Conservation (phyloP, 1,284 basidiomycete species). For the Austroboletus olivaceoglutinosus region DNA sequence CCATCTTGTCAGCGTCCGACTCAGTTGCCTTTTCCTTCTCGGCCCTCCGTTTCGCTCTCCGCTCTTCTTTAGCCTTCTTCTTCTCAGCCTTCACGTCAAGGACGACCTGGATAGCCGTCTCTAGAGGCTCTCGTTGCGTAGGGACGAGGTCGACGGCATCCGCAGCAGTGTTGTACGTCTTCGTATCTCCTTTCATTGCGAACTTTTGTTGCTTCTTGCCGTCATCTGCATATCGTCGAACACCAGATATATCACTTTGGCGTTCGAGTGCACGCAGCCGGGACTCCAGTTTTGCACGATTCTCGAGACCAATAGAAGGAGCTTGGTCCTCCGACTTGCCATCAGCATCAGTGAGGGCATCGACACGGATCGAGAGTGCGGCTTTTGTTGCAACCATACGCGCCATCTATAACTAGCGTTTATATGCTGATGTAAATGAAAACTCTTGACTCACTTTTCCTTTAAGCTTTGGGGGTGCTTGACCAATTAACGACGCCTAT, state of each 20-base stretch:
- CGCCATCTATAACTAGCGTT: conserved; percentile 70
- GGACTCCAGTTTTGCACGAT: conserved; percentile 93
- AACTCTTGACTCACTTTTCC: conserved; percentile 67
- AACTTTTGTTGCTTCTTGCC: conserved; percentile 75
- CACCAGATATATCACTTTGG: conserved; percentile 67
- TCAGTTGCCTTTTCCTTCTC: conserved; percentile 56
- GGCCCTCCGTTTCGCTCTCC: conserved; percentile 61
- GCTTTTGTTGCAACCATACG: conserved; percentile 99
- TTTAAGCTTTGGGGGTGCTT: conserved; percentile 97
- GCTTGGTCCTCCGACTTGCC: conserved; percentile 82
- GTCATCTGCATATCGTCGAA: conserved; percentile 60
- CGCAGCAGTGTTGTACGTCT: conserved; percentile 80
- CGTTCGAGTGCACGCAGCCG: conserved; percentile 88
- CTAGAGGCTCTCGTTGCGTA: conserved; percentile 76
- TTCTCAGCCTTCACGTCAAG: conserved; percentile 79
- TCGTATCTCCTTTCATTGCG: conserved; percentile 72
- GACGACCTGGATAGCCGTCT: conserved; percentile 62
- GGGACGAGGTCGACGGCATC: conserved; percentile 79
- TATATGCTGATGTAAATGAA: neutral
- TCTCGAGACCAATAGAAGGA: conserved; percentile 87
- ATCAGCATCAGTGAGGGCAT: conserved; percentile 91
- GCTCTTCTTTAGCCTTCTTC: conserved; percentile 76
- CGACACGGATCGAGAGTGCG: conserved; percentile 93
- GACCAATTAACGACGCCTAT: conserved; percentile 91
- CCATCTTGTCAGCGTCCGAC: conserved; percentile 42